Evolutionary conservation across 2,329 filamentous ascomycete species (phyloP).

Genomic region (Ceratocystis harringtonii): DNA sequence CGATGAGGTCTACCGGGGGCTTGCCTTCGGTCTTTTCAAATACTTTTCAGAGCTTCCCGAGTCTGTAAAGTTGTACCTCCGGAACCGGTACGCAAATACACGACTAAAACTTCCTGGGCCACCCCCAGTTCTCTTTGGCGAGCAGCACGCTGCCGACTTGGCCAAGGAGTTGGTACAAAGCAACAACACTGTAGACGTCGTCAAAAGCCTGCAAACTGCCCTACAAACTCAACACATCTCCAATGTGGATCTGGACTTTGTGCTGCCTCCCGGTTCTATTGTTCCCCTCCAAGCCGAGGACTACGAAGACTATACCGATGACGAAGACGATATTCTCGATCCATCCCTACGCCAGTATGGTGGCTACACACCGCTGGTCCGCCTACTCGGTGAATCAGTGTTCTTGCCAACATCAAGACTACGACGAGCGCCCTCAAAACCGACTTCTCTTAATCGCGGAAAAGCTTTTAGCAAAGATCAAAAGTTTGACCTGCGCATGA

Average conservation of each 20-base stretch:
- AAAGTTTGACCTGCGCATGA: conserved; percentile 70
- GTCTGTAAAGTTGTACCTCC: conserved; percentile 57
- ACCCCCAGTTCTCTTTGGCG: conserved; percentile 60
- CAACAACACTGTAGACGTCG: conserved; percentile 58
- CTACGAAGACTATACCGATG: conserved; percentile 42
- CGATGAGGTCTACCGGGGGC: conserved; percentile 77
- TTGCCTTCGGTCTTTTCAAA: conserved; percentile 85
- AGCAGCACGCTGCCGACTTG: conserved; percentile 84
- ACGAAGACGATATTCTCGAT: conserved; percentile 52
- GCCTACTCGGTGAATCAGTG: conserved; percentile 65
- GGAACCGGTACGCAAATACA: conserved; percentile 37
- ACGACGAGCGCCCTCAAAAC: conserved; percentile 73
- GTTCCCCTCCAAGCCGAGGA: conserved; percentile 46
- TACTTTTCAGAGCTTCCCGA: conserved; percentile 83
- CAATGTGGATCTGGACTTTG: conserved; percentile 76
- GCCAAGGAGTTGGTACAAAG: conserved; percentile 72
- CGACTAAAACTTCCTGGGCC: conserved; percentile 46
- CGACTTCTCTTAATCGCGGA: conserved; percentile 62
- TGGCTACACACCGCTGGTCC: conserved; percentile 60
- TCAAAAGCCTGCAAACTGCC: conserved; percentile 57
- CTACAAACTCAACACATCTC: conserved; percentile 68
- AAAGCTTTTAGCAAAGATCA: conserved; percentile 67
- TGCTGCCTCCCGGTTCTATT: conserved; percentile 66
- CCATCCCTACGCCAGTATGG: conserved; percentile 57
- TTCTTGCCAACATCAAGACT: conserved; percentile 78